Evolutionary conservation across 2,329 filamentous ascomycete genomes (phyloP), one percentile per base, ranked within the genome.

Genomic region (Botrytis byssoidea): DNA sequence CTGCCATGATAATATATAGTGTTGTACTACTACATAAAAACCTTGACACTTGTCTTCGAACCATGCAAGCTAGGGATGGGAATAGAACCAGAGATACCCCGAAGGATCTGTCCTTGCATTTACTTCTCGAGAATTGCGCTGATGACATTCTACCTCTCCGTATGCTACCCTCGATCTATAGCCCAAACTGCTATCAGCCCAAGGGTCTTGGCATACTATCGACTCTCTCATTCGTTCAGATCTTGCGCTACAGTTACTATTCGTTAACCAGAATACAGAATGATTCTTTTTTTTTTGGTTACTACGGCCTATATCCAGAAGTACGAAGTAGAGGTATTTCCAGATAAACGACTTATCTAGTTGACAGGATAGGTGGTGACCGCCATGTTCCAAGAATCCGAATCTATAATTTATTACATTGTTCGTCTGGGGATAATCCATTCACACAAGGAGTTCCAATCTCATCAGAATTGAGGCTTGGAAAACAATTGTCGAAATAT

Each of bases 71-170:
- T 44, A 65, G 40, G 61, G 9, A 46, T 65, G 40, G n/a, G 29
- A 46, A 32, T 10, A 29, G 22, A 6, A 18, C 40, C 40, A 65
- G n/a, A 46, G 29, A 65, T 32, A 3, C 40, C 10, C 16, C 40
- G 61, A 46, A 65, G n/a, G 40, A 32, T 65, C 40, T 46, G 40
- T 46, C 16, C 37, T n/a, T 65, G n/a, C 40, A 65, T 65, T 65
- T 29, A 10, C n/a, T 40, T 65, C 40, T 65, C 40, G 10, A 64
- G 12, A 25, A 10, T 65, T 46, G 20, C 61, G 40, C 20, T 22
- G 40, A 12, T 64, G n/a, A 7, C 40, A 44, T 64, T 44, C 40
- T 32, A 64, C 40, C 61, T 64, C 40, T 44, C 61, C 61, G 8
- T 32, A 64, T 64, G 29, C 40, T 44, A 32, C 40, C 37, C 37